Conservation (phyloP, 805 yeast genomes). For the Wickerhamiella slavikovae region DNA sequence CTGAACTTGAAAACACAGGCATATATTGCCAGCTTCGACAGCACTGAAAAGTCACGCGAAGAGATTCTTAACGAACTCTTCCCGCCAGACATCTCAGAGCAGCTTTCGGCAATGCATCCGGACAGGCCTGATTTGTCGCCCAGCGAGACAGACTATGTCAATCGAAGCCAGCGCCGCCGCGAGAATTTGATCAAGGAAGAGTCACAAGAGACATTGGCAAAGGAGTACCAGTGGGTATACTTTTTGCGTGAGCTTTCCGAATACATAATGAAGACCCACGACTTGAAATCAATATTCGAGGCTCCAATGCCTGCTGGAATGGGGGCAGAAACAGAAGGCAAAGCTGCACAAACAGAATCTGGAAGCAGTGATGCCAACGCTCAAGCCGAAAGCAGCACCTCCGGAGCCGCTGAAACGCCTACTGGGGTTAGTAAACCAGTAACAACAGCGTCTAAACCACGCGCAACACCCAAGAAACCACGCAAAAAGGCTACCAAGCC, state of each 20-base stretch:
- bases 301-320: slow-evolving; percentile 4
- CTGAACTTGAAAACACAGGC: slow-evolving; percentile 91
- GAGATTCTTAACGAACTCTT: slow-evolving; percentile 60
- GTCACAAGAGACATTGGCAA: slow-evolving; percentile 33
- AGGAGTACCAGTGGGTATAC: slow-evolving; percentile 68
- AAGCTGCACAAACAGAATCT: no score
- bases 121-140: slow-evolving; percentile 31
- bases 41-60: slow-evolving; percentile 33
- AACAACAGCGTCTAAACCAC: not conserved
- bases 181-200: slow-evolving; percentile 29
- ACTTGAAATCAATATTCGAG: no score
- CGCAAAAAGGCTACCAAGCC: not conserved
- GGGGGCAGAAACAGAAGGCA: no score
- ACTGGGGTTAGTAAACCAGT: not conserved
- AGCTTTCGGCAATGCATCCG: slow-evolving; percentile 14
- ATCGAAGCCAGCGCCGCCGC: slow-evolving; percentile 51
- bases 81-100: slow-evolving; percentile 29
- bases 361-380: slow-evolving; percentile 2
- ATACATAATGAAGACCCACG: slow-evolving; percentile 40
- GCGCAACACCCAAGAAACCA: not conserved
- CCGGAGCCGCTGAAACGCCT: slow-evolving; percentile 1
- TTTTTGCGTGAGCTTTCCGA: slow-evolving; percentile 64
- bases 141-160: slow-evolving; percentile 59
- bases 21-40: slow-evolving; percentile 65
- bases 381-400: not conserved